Evolutionary conservation across 2,329 filamentous ascomycete species (phyloP).

Genomic region (Gnomoniopsis sp.): DNA sequence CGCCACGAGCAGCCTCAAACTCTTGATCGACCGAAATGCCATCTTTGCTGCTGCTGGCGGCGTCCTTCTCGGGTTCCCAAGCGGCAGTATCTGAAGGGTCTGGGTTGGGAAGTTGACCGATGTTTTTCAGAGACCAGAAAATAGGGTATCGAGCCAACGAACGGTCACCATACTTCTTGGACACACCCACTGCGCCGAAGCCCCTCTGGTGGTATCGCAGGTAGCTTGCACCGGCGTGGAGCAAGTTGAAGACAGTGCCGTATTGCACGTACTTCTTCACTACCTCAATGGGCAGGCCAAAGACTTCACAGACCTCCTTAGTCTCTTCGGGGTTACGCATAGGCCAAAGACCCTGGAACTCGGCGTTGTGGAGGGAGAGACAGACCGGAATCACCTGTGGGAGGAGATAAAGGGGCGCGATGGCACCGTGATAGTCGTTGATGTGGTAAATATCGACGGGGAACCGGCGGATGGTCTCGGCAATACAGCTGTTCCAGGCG

Average conservation of each 20-base stretch:
- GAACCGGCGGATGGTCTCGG: conserved; percentile 60
- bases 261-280: conserved; percentile 62
- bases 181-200: conserved; percentile 63
- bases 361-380: conserved; percentile 64
- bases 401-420: conserved; percentile 60
- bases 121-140: conserved; percentile 63
- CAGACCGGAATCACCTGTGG: conserved; percentile 59
- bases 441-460: conserved; percentile 37
- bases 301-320: conserved; percentile 60
- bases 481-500: conserved; percentile 68
- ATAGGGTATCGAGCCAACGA: conserved; percentile 65
- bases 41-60: conserved; percentile 40
- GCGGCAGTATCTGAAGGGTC: conserved; percentile 60
- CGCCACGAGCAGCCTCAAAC: conserved; percentile 52
- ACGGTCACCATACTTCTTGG: conserved; percentile 65
- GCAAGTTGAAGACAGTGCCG: conserved; percentile 62
- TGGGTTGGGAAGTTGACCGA: conserved; percentile 63
- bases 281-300: conserved; percentile 53
- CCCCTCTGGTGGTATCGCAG: conserved; percentile 62
- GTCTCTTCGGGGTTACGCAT: conserved; percentile 60
- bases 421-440: conserved; percentile 35
- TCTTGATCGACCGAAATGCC: conserved; percentile 51
- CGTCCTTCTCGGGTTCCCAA: conserved; percentile 49
- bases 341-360: conserved; percentile 66
- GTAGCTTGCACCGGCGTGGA: conserved; percentile 61